Base-by-base conservation (phyloP, 306 rosid genomes). In the Cercis canadensis region DNA sequence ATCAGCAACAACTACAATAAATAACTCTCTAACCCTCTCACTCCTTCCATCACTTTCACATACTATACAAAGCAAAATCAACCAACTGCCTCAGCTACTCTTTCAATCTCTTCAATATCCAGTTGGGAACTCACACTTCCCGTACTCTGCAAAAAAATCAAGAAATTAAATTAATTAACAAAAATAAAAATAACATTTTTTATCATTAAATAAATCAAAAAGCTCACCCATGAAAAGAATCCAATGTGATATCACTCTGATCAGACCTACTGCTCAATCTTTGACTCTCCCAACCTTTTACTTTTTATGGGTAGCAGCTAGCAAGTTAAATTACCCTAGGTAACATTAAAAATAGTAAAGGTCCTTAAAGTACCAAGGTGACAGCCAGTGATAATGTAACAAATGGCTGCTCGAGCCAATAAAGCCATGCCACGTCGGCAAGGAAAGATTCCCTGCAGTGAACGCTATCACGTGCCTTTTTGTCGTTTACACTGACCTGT, bases 81-180 rank as follows among this genome's bases (percentile, higher is more conserved):
- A 31, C 69, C 74, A 19, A 6, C 17, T 53, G 34, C 70, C 24
- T 40, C 36, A 21, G n/a, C 45, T n/a, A 50, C 0, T 15, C 78
- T 24, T 3, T 3, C 1, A 24, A 3, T 24, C 29, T 24, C 29
- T 71, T 82, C 80, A 71, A 24, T 72, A 84, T 46, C 91, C 92
- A 17, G 96, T 84, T 1, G 96, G 90, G 24, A 82, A 79, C 46
- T 91, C 97, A 71, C 99, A 95, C 14, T 8, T 84, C 15, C 99
- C 99, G 71, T 56, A 95, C 84, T 53, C 99, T 95, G 93, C 86
- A 82, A 4, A 51, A 24, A 8, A 55, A 43, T 1, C 49, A 15
- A 24, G 50, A 9, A 31, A 63, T 36, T 17, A n/a, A 36, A 2
- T 9, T 46, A 17, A 62, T 7, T 1, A 7, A 9, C 29, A 13